Evolutionary conservation across 139 green algal genomes (phyloP).

Genomic region (Chlorella sp.): DNA sequence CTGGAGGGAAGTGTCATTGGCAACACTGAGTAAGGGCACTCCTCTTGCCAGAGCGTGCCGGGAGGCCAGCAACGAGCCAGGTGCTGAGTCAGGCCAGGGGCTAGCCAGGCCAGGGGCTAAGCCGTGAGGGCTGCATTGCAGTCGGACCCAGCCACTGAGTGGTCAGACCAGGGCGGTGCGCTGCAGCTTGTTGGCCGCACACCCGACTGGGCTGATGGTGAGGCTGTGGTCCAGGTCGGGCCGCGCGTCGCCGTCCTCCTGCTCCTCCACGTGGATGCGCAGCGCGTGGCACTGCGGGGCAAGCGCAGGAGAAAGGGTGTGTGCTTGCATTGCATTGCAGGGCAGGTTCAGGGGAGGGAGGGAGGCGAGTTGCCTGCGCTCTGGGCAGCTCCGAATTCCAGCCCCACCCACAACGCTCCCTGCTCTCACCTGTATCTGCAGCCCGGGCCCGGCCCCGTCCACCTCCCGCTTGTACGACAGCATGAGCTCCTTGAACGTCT

Average conservation of each 20-base stretch:
- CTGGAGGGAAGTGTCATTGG: no score
- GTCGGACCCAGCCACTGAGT: no score
- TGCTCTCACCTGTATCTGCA: slow-evolving; percentile 2
- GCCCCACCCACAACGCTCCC: neutral
- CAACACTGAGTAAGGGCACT: no score
- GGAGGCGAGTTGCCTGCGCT: no score
- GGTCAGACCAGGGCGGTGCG: neutral
- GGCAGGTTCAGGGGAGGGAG: no score
- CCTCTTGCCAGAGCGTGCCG: no score
- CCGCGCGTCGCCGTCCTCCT: slow-evolving; percentile 45
- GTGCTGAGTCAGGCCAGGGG: no score
- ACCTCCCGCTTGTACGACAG: slow-evolving; percentile 30
- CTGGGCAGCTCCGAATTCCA: neutral
- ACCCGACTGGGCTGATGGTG: slow-evolving; percentile 7
- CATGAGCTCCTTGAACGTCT: slow-evolving; percentile 48
- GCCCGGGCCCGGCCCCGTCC: neutral
- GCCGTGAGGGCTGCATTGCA: no score
- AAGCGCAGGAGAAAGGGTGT: neutral
- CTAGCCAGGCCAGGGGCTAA: no score
- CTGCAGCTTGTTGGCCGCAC: neutral
- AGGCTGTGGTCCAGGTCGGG: slow-evolving; percentile 33
- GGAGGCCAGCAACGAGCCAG: no score
- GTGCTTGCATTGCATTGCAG: no score
- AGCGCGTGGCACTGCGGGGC: neutral
- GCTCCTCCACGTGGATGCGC: slow-evolving; percentile 28